Evolutionary conservation across 371 early-diverging fungal genomes (phyloP).

Genomic region (Mortierella sp.): DNA sequence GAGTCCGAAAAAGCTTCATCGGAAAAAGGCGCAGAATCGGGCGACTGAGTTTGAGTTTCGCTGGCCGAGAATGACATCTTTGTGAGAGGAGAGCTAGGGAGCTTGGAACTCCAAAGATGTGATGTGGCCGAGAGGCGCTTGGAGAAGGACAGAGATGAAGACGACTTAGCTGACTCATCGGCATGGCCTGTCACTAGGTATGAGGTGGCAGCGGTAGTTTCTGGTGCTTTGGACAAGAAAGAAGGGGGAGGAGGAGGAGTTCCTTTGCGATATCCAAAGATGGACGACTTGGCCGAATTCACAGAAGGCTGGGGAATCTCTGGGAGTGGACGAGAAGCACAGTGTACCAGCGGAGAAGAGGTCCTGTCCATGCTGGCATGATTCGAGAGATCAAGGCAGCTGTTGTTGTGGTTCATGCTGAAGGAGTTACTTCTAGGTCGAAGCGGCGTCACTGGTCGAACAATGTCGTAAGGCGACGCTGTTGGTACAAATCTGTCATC

Average conservation of each 20-base stretch:
- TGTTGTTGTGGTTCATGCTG: not conserved
- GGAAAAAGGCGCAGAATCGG: not conserved
- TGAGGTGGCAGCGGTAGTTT: not conserved
- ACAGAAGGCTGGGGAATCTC: not conserved
- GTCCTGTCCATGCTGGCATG: not conserved
- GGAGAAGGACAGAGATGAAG: not conserved
- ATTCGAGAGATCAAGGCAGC: not conserved
- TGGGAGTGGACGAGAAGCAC: not conserved
- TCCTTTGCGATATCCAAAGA: not conserved
- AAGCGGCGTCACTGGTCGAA: not conserved
- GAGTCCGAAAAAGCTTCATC: not conserved
- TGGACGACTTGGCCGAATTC: not conserved
- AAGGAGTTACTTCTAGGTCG: not conserved
- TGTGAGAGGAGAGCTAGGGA: not conserved
- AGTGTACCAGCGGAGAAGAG: not conserved
- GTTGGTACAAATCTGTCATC: not conserved
- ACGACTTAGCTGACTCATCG: not conserved
- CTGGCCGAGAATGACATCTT: not conserved
- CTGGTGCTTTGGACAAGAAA: not conserved
- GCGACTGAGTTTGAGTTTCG: not conserved
- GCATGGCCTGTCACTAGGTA: not conserved
- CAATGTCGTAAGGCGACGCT: not conserved
- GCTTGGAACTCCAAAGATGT: not conserved
- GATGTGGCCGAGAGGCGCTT: conserved; percentile 4
- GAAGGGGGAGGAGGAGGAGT: not conserved